These are phyloP conservation scores for Thinopyrum elongatum DNA, from an alignment of 176 grass and related monocot genomes.

Conservation along the genomic window DNA sequence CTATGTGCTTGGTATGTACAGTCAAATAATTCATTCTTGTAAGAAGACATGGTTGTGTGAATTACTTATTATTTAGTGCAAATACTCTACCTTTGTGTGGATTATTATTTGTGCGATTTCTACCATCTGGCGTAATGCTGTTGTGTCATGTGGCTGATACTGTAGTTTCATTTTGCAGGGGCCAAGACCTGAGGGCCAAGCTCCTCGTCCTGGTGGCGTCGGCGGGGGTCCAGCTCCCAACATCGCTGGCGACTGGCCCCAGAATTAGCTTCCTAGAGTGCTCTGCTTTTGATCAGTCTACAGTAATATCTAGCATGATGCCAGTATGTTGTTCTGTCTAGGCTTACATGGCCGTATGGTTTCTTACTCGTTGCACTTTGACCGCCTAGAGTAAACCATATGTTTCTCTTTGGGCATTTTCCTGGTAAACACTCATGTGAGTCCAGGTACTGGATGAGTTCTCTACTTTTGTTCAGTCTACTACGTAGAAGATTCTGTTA, in stretches of 20 bases:
- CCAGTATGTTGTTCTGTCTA: neutral
- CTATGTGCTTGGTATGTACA: too few relatives aligned
- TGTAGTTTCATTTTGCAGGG: conserved; percentile 19
- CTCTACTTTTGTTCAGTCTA: too few relatives aligned
- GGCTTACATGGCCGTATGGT: too few relatives aligned
- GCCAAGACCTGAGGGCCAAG: conserved; percentile 17
- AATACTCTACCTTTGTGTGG: too few relatives aligned
- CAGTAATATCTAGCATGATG: neutral
- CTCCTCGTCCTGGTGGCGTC: conserved; percentile 2
- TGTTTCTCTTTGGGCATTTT: too few relatives aligned
- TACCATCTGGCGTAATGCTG: neutral
- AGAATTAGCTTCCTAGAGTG: neutral
- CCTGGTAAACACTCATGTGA: too few relatives aligned
- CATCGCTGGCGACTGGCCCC: neutral
- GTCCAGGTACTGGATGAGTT: neutral
- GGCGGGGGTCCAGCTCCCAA: neutral
- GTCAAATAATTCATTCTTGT: too few relatives aligned
- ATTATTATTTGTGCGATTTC: neutral
- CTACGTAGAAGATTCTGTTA: too few relatives aligned
- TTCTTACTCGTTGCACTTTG: too few relatives aligned
- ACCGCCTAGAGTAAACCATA: too few relatives aligned
- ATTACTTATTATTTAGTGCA: too few relatives aligned
- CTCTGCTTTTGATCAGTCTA: neutral
- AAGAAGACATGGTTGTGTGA: too few relatives aligned
- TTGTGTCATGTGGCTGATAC: neutral